Evolutionary conservation across 2,329 filamentous ascomycete species (phyloP), one percentile per base, ranked within the genome.

Genomic region (Ophiocordyceps camponoti-rufipedis): DNA sequence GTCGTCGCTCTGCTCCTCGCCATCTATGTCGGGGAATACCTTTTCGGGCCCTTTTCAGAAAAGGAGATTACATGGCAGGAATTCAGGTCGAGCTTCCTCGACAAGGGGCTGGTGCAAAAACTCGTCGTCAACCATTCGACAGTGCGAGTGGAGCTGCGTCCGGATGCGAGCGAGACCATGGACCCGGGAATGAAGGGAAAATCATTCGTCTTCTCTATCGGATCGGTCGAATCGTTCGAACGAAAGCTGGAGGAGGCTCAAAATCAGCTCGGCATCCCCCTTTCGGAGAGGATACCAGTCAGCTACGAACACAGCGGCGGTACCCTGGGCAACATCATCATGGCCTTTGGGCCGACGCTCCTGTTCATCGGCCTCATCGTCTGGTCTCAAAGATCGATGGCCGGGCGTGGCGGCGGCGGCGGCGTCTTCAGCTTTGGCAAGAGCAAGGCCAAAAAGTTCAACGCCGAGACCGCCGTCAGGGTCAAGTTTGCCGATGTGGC

Each of bases 401-500:
- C 77, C 45, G 76, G 77, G 45, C 76, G 76, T 48, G 78, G 76
- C 47, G 62, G 59, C 9, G 74, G 74, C 48, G 80, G 80, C 56
- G 86, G 88, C 52, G 84, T 96, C 58, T 98, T 98, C 58, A 88
- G 87, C 53, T 94, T 98, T 65, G 85, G 88, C 54, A 89, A 91
- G 72, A 95, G 87, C 65, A 80, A 85, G 56, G 91, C 91, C 28
- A 96, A 94, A 71, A 83, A 85, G 56, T 98, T 96, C 71, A 98
- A 95, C 62, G 88, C 95, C 54, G 91, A 98, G 69, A 85, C 85
- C 11, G 85, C 91, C 47, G 76, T 98, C 68, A 94, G 94, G 67
- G 88, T 93, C 62, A 96, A 95, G 64, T 98, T 98, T 61, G 71
- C 85, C 42, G 91, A 98, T 60, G 91, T 98, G 41, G 91, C 91